A percentile compares a stretch with the other conserved stretches of the same genome.
Evolutionary conservation across 2,329 filamentous ascomycete genomes (phyloP).

Genomic region (Fusarium siculi): DNA sequence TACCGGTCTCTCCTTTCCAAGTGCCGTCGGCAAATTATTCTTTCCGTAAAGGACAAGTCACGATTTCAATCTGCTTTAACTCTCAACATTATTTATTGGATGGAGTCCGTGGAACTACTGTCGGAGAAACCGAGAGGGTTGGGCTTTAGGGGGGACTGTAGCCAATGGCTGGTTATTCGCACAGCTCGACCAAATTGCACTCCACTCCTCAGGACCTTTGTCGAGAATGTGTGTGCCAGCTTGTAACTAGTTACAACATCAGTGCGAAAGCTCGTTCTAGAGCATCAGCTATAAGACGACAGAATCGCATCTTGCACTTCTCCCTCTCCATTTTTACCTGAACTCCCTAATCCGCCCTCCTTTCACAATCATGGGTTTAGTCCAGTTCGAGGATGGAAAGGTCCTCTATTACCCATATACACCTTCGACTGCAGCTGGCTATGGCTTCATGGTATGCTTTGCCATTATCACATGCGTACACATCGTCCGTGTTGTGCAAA

Average conservation of each 20-base stretch:
- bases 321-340: too few relatives aligned
- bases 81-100: not conserved
- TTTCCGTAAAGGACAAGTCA: not conserved
- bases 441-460: not conserved
- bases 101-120: not conserved
- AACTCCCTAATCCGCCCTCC: not conserved
- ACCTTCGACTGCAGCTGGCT: not conserved
- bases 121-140: not conserved
- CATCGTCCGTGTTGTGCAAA: not conserved
- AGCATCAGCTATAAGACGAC: not conserved
- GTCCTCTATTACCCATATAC: not conserved
- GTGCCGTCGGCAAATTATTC: not conserved
- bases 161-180: not conserved
- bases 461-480: not conserved
- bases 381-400: not conserved
- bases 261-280: not conserved
- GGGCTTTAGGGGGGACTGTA: not conserved
- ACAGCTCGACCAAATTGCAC: not conserved
- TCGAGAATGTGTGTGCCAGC: not conserved
- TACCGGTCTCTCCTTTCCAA: not conserved
- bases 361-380: not conserved
- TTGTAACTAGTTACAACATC: not conserved
- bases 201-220: not conserved
- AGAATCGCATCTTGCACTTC: not conserved
- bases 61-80: accelerated